These are phyloP conservation scores for Vachellia collinsii DNA, from an alignment of 306 rosid species.

Conservation along the genomic window DNA sequence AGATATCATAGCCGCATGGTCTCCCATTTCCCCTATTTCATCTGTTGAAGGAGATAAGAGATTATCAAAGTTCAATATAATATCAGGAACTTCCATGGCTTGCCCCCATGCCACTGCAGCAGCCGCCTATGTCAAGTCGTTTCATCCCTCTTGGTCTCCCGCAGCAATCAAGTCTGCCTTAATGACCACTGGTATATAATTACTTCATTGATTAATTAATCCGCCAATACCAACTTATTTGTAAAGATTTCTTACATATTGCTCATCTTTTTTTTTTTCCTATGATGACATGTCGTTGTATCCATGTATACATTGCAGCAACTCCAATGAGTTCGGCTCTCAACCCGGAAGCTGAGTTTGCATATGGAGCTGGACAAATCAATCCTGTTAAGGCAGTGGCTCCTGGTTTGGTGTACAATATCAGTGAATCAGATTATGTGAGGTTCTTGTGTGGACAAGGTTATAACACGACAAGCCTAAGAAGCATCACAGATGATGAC, in stretches of 20 bases:
- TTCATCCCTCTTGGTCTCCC: conserved; percentile 50
- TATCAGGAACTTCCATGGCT: conserved; percentile 52
- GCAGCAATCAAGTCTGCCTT: conserved; percentile 48
- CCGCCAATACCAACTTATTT: not conserved
- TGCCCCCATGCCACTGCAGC: conserved; percentile 45
- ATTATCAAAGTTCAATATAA: not conserved
- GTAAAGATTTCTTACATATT: not conserved
- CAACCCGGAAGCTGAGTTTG: conserved; percentile 39
- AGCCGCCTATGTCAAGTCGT: conserved; percentile 51
- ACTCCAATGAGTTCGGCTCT: conserved; percentile 20
- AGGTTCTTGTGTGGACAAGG: conserved; percentile 48
- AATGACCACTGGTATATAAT: conserved; percentile 33
- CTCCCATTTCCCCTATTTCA: conserved; percentile 12
- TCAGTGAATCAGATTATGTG: conserved; percentile 23
- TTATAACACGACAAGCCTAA: conserved; percentile 7
- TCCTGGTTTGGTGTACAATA: conserved; percentile 34
- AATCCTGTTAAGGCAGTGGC: conserved; percentile 31
- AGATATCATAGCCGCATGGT: conserved; percentile 45
- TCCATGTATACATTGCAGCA: conserved; percentile 3
- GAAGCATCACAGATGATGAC: not conserved
- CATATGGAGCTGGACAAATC: conserved; percentile 45
- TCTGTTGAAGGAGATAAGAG: not conserved
- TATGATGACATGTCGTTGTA: too few relatives aligned
- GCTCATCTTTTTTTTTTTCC: too few relatives aligned
- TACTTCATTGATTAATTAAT: not conserved